Evolutionary conservation across 192 early-diverging fungal species (phyloP).

Genomic region (Chytriomyces hyalinus): DNA sequence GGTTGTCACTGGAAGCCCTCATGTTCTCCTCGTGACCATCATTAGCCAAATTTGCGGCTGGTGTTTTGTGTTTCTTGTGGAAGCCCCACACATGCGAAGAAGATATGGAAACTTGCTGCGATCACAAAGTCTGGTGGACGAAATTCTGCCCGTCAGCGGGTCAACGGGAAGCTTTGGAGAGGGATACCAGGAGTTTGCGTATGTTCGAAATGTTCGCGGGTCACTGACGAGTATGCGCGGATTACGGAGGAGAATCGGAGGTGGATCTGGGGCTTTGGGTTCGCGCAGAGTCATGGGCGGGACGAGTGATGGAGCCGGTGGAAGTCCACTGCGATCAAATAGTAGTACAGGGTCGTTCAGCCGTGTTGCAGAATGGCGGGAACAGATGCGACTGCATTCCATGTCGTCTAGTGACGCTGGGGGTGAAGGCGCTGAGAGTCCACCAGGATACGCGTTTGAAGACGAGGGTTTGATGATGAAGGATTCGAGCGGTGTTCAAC

Average conservation of each 20-base stretch:
- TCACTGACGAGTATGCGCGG: conserved; percentile 15
- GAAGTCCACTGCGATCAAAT: conserved; percentile 4
- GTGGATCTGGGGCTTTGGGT: conserved; percentile 3
- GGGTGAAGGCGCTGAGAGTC: conserved; percentile 20
- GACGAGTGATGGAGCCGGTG: conserved; percentile 1
- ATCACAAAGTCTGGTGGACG: conserved; percentile 70
- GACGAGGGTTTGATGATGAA: conserved; percentile 33
- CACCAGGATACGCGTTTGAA: background rate
- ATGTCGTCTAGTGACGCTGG: conserved; percentile 5
- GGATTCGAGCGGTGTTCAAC: background rate
- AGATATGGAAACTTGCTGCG: conserved; percentile 86
- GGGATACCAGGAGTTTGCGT: background rate
- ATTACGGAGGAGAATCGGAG: conserved; percentile 13
- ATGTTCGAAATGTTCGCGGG: background rate
- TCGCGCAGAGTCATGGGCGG: background rate
- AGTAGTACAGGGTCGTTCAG: conserved; percentile 24
- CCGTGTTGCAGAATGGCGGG: conserved; percentile 12
- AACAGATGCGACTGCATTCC: background rate
- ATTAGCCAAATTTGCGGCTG: conserved; percentile 83
- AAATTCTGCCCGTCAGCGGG: conserved; percentile 61
- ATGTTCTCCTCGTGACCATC: conserved; percentile 79
- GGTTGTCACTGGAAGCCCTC: conserved; percentile 67
- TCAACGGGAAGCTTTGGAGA: conserved; percentile 38
- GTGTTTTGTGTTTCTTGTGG: conserved; percentile 85
- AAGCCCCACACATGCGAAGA: conserved; percentile 89